Evolutionary conservation across 1,139 yeast species (phyloP).

Genomic region (Suhomyces panamericanus): DNA sequence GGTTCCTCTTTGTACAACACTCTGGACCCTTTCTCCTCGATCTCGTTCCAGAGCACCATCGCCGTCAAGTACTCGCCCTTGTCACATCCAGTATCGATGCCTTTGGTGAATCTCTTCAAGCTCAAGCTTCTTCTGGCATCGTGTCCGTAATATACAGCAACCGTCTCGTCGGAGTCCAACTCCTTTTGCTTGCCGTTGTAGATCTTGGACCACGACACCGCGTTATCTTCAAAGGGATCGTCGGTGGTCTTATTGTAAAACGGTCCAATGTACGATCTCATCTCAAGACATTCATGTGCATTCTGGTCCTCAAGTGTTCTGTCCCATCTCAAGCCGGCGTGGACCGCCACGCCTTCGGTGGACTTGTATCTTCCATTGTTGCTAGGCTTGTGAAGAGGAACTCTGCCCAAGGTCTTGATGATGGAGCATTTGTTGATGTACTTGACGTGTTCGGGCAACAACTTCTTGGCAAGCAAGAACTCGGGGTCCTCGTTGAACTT

Average conservation of each 20-base stretch:
- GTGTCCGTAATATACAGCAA: constrained; percentile 83
- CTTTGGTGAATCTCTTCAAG: constrained; percentile 64
- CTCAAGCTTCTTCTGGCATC: constrained; percentile 80
- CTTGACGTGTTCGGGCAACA: constrained; percentile 59
- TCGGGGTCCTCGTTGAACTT: constrained; percentile 56
- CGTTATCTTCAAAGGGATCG: constrained; percentile 47
- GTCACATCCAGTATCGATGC: constrained; percentile 82
- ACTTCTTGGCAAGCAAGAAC: constrained; percentile 55
- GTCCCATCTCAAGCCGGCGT: constrained; percentile 76
- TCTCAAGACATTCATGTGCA: constrained; percentile 59
- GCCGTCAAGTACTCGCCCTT: constrained; percentile 73
- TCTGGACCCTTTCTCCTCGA: constrained; percentile 14
- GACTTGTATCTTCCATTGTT: constrained; percentile 22
- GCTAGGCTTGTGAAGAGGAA: constrained; percentile 44
- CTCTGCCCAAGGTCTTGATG: constrained; percentile 60
- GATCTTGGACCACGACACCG: constrained; percentile 63
- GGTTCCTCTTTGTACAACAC: constrained; percentile 27
- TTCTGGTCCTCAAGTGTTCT: constrained; percentile 55
- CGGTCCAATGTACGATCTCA: constrained; percentile 63
- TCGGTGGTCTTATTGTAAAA: constrained; percentile 53
- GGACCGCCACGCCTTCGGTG: constrained; percentile 65
- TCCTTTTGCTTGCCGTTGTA: constrained; percentile 57
- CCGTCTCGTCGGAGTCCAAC: constrained; percentile 24
- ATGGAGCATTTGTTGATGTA: constrained; percentile 64
- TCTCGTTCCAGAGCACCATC: constrained; percentile 46